Base-by-base conservation (phyloP, 2,329 filamentous ascomycete genomes). In the Ceratocystis cubensis region DNA sequence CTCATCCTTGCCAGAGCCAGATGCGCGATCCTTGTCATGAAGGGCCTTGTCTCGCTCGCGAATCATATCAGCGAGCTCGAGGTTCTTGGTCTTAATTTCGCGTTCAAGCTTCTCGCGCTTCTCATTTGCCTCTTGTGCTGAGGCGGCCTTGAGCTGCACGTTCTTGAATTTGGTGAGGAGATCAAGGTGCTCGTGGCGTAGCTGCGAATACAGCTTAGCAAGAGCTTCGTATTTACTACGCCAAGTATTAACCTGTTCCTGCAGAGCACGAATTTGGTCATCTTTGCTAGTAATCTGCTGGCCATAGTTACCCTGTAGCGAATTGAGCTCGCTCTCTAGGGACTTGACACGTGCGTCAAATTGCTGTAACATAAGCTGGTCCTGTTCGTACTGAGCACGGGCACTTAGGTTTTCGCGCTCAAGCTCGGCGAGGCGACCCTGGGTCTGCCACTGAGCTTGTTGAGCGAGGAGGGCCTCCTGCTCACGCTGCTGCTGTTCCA, bases 31-130 rank as follows among this genome's bases (percentile, higher is more conserved):
- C 75, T 92, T 91, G 69, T 99, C 94, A 73, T 97, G 91, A 64
- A 96, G 78, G 37, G 94, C 94, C 70, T 94, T 86, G 73, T 99
- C 94, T 71, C 94, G 84, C 78, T 99, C 94, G 56, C 94, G 85
- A 70, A 99, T 99, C 94, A 99, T 97, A 75, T 97, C 91, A 41
- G 94, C 94, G 69, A 99, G 78, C 76, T 99, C 94, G n/a, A 99
- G 80, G 74, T 99, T 99, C 84, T 99, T 99, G 37, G 93, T 96
- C 83, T 99, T 99, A 75, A 99, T 88, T 78, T 99, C 94, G 44
- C 93, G 88, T 78, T 97, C 91, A 64, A 99, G 82, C 79, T 95
- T 96, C 78, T 99, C 94, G 7, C 93, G 87, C 71, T 84, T 87
- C 67, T 97, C 94, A 70, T 97, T 96, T 1, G 94, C 94, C 78